Base-by-base conservation (phyloP, 768 basidiomycete genomes). In the Pisolithus orientalis region DNA sequence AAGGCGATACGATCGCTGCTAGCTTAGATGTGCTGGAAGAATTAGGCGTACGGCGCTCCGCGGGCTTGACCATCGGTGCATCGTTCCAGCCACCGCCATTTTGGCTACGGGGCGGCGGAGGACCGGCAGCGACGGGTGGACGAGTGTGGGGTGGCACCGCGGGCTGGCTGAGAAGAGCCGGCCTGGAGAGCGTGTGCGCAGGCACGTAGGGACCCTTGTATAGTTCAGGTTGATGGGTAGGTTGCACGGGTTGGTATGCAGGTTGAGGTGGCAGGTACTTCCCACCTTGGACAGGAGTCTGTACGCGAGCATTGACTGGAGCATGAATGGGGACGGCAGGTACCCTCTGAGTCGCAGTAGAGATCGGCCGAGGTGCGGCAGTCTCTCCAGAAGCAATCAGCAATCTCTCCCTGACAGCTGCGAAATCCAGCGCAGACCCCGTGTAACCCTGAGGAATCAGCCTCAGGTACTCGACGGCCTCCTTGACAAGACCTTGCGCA, bases 61-160 rank as follows among this genome's bases (percentile, higher is more conserved):
- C 14, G 34, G 34, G 63, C 14, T 72, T 58, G 11, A 81, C 56
- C 6, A 73, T 17, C 0, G 92, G 93, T 0, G 92, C 83, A 67
- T 97, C 94, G 60, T 97, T 97, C 93, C 94, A 97, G 34, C 34
- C 34, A 0, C 92, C 92, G 14, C 85, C 80, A 28, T 84, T 83
- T 47, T 86, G 87, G 28, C 73, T 72, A 40, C 83, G 80, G 29
- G 83, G 83, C 4, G 82, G 83, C 4, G 83, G 79, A 1, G 86
- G 80, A 1, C 80, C 76, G 45, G 72, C 69, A 6, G 75, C 64
- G 6, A 66, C 60, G 1, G 64, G 57, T 32, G 65, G 79, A 40
- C 80, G 75, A 2, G 76, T 77, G 9, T 77, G 77, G 8, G 67
- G 60, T 9, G 69, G 67, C 24, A 69, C 59, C 6, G 71, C 67